phyloP scores from a whole-genome alignment of 2,329 filamentous ascomycete genomes.

The Aspergillus vadensis region DNA sequence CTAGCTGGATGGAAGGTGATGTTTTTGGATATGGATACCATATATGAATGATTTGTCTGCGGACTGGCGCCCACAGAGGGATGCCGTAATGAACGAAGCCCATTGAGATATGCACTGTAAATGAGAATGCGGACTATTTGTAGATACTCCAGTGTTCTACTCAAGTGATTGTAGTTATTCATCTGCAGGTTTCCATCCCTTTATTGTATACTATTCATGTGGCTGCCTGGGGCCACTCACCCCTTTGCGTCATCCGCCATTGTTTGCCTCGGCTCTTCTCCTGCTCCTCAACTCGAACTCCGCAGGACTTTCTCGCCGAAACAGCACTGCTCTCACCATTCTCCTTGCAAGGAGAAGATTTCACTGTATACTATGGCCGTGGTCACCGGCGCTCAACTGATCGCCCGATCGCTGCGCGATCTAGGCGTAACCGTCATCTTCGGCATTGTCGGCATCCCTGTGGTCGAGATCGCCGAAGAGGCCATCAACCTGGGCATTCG shows the following conservation, averaged over 20 bases:
- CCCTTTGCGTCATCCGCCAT: neutral
- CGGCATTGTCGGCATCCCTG: conserved; percentile 57
- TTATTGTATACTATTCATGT: neutral
- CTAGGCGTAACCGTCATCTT: conserved; percentile 56
- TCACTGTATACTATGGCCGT: conserved; percentile 22
- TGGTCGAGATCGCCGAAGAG: conserved; percentile 60
- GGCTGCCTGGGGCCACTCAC: neutral
- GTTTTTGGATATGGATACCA: conserved; percentile 1
- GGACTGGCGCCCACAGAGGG: neutral
- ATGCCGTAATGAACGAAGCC: neutral
- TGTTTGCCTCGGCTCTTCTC: neutral
- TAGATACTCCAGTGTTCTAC: too few relatives aligned
- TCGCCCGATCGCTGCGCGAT: conserved; percentile 52
- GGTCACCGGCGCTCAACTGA: conserved; percentile 47
- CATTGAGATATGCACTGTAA: neutral
- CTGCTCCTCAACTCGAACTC: neutral
- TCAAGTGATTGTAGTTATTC: too few relatives aligned
- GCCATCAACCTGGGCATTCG: conserved; percentile 59
- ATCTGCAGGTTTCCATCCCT: too few relatives aligned
- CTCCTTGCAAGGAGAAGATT: neutral
- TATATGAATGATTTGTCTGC: neutral
- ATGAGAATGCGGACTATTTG: neutral
- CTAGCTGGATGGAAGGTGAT: neutral
- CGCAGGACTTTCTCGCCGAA: neutral
- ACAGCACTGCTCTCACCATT: neutral